Conservation (phyloP, 176 grass and related monocot genomes). For the Elymus sibiricus region DNA sequence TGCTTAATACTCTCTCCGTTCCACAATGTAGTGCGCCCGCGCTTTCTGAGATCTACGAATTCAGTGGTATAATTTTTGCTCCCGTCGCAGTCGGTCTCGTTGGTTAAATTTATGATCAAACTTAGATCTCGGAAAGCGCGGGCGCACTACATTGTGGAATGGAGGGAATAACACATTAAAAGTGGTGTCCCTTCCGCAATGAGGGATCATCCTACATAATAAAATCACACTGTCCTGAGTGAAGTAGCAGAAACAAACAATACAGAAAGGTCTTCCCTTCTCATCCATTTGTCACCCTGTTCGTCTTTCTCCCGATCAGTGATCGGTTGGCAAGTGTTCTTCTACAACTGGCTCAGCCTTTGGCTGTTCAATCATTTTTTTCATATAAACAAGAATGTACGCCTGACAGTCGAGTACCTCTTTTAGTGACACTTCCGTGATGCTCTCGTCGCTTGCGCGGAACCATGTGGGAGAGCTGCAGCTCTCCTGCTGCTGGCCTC, state of each 20-base stretch:
- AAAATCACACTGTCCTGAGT: not conserved
- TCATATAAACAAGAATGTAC: conserved; percentile 74
- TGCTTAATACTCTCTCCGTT: too few relatives aligned
- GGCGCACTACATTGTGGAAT: too few relatives aligned
- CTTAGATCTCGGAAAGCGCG: too few relatives aligned
- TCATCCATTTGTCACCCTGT: not conserved
- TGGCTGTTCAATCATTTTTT: conserved; percentile 20
- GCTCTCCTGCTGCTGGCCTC: not conserved
- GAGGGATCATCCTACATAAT: too few relatives aligned
- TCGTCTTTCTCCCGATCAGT: not conserved
- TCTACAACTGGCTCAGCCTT: not conserved
- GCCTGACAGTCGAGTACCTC: conserved; percentile 50
- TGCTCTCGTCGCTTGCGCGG: conserved; percentile 27
- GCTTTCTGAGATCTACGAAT: too few relatives aligned
- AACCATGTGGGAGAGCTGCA: conserved; percentile 37
- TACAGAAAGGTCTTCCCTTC: not conserved
- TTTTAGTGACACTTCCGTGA: conserved; percentile 31
- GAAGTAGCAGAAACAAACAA: not conserved
- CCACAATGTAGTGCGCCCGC: too few relatives aligned
- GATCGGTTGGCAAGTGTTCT: not conserved
- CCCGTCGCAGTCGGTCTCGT: too few relatives aligned
- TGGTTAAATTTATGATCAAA: too few relatives aligned
- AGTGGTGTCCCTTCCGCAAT: too few relatives aligned
- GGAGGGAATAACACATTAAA: too few relatives aligned
- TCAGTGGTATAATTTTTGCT: too few relatives aligned